phyloP scores from a whole-genome alignment of 345 rosid genomes.

The Gossypium stocksii region DNA sequence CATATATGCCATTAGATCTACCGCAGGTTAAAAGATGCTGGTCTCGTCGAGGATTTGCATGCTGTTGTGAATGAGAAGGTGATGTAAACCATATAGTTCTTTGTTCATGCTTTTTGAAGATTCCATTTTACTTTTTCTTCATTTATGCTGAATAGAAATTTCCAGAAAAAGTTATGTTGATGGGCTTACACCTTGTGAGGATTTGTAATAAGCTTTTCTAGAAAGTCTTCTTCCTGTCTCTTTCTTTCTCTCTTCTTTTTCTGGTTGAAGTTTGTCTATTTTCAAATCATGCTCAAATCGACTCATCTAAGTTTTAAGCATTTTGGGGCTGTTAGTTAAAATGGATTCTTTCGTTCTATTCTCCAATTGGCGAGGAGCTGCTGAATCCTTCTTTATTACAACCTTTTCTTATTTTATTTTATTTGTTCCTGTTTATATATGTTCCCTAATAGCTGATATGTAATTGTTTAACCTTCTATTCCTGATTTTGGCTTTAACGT shows the following conservation, averaged over 20 bases:
- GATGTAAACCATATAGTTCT: constrained; percentile 9
- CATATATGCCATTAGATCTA: constrained; percentile 46
- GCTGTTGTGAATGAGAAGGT: constrained; percentile 82
- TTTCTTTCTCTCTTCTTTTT: not conserved
- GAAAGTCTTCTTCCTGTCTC: not conserved
- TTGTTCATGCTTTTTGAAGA: not conserved
- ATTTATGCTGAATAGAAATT: constrained; percentile 2
- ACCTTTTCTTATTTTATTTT: too few species aligned
- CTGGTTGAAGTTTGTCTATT: not conserved
- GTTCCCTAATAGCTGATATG: too few species aligned
- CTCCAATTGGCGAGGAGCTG: too few species aligned
- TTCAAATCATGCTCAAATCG: not conserved
- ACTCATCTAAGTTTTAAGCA: not conserved
- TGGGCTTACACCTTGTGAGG: not conserved
- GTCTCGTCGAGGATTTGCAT: constrained; percentile 64
- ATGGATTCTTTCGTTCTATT: too few species aligned
- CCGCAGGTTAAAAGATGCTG: constrained; percentile 72
- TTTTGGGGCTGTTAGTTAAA: not conserved
- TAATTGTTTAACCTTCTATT: not conserved
- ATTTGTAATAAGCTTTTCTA: not conserved
- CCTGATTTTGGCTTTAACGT: not conserved
- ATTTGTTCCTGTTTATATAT: too few species aligned
- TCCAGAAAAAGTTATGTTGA: not conserved
- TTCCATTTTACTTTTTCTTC: not conserved
- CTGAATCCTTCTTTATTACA: too few species aligned